Base-by-base conservation (phyloP, 2,329 filamentous ascomycete genomes). In the Calonectria henricotiae region DNA sequence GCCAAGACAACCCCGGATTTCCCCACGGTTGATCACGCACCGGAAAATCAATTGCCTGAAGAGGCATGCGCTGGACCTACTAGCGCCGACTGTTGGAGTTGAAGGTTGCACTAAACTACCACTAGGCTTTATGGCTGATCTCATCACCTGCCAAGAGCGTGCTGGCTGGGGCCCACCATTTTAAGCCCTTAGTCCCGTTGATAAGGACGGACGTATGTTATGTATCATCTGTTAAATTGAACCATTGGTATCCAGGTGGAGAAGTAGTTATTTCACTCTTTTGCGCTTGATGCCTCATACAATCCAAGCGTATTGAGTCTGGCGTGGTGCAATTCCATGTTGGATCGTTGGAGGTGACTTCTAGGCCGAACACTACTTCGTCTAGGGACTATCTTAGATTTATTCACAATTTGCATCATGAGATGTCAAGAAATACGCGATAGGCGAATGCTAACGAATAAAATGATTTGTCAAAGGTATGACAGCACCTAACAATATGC, bases 21-120 rank as follows among this genome's bases (percentile, higher is more conserved):
- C 51, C 51, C 51, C 51, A 17, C 35, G 51, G 51, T 39, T 58
- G 32, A 58, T 37, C 51, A 20, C 51, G 32, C 20, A 27, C 51
- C n/a, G 51, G 51, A 27, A 25, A 23, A 58, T 39, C 51, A 58
- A 39, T 58, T 58, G 17, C 51, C 51, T 58, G 51, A 58, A 58
- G 32, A 37, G 32, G 51, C 35, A 39, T 39, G 51, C 37, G n/a
- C 12, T 20, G 25, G 25, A 58, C 32, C 13, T 23, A 13, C 51
- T 39, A 58, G 51, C 37, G 51, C 20, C 20, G 1, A 23, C 32
- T 35, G 32, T 55, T 25, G 11, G 13, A 20, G 32, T 39, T 55
- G 35, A 23, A 37, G 15, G 12, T n/a, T 25, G 13, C 51, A 37
- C 30, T 55, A 55, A 39, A 23, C 20, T 13, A n/a, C 12, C 51